Conservation (phyloP, 2,329 filamentous ascomycete species). For the Colletotrichum sp. region DNA sequence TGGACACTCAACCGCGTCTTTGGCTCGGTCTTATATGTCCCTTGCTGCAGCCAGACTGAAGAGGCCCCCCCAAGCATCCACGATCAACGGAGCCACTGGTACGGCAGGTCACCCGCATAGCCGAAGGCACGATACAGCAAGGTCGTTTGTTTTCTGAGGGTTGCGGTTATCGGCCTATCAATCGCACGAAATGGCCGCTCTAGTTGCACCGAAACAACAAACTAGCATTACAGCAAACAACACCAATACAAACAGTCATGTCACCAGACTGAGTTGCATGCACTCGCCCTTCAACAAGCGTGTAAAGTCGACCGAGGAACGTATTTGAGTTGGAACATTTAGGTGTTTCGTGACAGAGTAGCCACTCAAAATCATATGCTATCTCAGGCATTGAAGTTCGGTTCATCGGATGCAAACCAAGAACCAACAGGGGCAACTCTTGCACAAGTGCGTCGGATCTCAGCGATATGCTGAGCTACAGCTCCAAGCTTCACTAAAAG, state of each 20-base stretch:
- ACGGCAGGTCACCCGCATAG: constrained; percentile 7
- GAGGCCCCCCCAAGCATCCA: not conserved
- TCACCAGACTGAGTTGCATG: not conserved
- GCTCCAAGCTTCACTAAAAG: not conserved
- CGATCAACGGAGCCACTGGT: not conserved
- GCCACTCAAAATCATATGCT: not conserved
- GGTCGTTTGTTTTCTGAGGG: not conserved
- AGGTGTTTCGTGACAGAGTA: not conserved
- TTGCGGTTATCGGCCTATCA: constrained; percentile 13
- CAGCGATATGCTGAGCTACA: not conserved
- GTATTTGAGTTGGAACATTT: not conserved
- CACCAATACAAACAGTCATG: not conserved
- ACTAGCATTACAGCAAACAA: not conserved
- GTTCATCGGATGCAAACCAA: not conserved
- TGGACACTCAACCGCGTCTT: not conserved
- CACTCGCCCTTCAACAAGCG: not conserved
- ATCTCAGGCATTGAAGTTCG: not conserved
- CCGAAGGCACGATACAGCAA: not conserved
- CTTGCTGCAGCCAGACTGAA: not conserved
- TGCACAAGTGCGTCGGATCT: not conserved
- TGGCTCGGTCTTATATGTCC: not conserved
- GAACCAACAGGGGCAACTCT: not conserved
- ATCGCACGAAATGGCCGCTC: constrained; percentile 9
- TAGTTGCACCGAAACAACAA: not conserved
- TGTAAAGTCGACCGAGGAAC: not conserved